phyloP scores from a whole-genome alignment of 257 asterid genomes.

The Solanum virginianum region DNA sequence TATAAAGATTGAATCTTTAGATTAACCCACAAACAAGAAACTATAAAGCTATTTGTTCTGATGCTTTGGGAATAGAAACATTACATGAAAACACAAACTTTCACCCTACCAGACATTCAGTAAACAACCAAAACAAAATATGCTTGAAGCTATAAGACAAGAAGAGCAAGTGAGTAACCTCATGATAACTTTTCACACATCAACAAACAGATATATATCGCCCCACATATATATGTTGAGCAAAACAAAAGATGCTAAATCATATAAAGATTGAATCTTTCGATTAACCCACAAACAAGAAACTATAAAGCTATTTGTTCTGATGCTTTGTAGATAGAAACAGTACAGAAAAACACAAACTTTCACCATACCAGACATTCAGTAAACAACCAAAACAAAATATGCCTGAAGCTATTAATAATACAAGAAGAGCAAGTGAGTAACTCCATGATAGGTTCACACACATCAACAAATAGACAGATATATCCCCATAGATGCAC shows the following conservation, averaged over 20 bases:
- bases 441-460: background rate
- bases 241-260: background rate
- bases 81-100: background rate
- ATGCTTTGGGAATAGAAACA: background rate
- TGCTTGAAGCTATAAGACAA: background rate
- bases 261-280: slow-evolving; percentile 15
- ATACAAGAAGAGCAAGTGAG: background rate
- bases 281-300: background rate
- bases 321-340: background rate
- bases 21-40: background rate
- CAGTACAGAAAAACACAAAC: background rate
- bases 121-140: background rate
- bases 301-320: background rate
- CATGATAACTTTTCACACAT: background rate
- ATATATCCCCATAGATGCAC: background rate
- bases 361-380: background rate
- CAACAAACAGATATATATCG: background rate
- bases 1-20: slow-evolving; percentile 14
- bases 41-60: background rate
- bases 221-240: background rate
- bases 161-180: background rate
- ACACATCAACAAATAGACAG: background rate
- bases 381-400: background rate
- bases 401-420: background rate
- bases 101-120: background rate